Evolutionary conservation across 2,329 filamentous ascomycete species (phyloP).

Genomic region (Ophiocordyceps camponoti-leonardi): DNA sequence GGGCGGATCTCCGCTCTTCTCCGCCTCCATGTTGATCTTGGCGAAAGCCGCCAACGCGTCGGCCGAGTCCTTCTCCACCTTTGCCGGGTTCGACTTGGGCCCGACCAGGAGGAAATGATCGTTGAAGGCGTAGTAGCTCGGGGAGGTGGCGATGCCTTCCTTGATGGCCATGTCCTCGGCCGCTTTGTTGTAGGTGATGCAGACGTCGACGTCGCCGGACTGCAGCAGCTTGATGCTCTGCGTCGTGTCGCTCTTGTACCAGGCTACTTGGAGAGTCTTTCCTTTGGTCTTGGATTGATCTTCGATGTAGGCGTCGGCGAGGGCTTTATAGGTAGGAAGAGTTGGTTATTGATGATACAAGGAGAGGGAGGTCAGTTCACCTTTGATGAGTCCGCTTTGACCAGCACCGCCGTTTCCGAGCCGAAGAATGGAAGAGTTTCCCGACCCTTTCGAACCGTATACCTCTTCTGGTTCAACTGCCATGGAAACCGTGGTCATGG

Average conservation of each 20-base stretch:
- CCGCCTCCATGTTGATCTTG: constrained; percentile 8
- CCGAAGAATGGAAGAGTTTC: constrained; percentile 3
- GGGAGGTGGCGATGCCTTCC: constrained; percentile 15
- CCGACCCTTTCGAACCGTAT: too few relatives aligned
- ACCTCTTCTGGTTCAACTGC: too few relatives aligned
- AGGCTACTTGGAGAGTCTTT: constrained; percentile 21
- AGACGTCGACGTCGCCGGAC: constrained; percentile 20
- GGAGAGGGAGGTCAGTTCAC: too few relatives aligned
- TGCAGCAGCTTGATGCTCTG: constrained; percentile 25
- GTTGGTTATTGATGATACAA: too few relatives aligned
- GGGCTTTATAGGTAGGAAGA: too few relatives aligned
- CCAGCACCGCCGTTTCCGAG: constrained; percentile 20
- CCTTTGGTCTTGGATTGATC: constrained; percentile 4
- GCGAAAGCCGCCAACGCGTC: constrained; percentile 14
- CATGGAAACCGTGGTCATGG: too few relatives aligned
- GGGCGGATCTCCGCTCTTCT: constrained; percentile 13
- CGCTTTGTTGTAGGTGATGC: constrained; percentile 24
- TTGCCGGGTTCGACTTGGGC: constrained; percentile 15
- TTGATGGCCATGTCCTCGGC: constrained; percentile 25
- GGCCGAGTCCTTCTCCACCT: constrained; percentile 9
- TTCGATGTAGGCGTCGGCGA: constrained; percentile 12
- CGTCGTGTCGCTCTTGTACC: constrained; percentile 27
- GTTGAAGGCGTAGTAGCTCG: constrained; percentile 21
- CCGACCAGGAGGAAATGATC: constrained; percentile 29
- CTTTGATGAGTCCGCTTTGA: constrained; percentile 18